phyloP scores from a whole-genome alignment of 257 asterid genomes.

The Gentiana straminea region DNA sequence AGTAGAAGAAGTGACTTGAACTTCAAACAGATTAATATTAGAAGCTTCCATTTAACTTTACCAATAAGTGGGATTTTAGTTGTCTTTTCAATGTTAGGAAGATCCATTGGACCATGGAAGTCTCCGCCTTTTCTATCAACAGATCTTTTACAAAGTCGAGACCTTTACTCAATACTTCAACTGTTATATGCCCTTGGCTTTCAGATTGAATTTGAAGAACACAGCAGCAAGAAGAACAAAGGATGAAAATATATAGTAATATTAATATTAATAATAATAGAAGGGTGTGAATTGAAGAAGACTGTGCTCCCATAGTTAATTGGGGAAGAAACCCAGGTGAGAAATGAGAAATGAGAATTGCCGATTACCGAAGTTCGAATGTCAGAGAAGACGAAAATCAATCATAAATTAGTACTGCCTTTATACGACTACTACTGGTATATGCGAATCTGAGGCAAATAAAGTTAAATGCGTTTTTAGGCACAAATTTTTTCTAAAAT shows the following conservation, averaged over 20 bases:
- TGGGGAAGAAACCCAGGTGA: neutral
- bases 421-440: too few relatives aligned
- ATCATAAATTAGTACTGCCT: too few relatives aligned
- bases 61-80: conserved; percentile 65
- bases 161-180: conserved; percentile 57
- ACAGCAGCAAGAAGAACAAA: conserved; percentile 6
- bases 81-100: conserved; percentile 45
- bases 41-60: conserved; percentile 45
- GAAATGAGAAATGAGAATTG: neutral
- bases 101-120: conserved; percentile 59
- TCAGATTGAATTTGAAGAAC: conserved; percentile 30
- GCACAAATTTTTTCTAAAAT: too few relatives aligned
- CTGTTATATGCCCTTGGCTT: conserved; percentile 43
- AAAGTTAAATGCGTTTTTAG: too few relatives aligned
- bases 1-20: conserved; percentile 55
- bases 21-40: conserved; percentile 28
- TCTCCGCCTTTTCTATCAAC: conserved; percentile 43
- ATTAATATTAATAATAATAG: neutral
- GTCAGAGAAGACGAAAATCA: neutral
- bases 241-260: conserved; percentile 2
- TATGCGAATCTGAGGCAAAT: too few relatives aligned
- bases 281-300: neutral
- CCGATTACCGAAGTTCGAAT: neutral
- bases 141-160: conserved; percentile 64
- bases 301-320: conserved; percentile 9